A percentile compares a stretch with the other conserved stretches of the same genome.
phyloP scores from a whole-genome alignment of 352 stramenopile species.

The Pythium diclinum region DNA sequence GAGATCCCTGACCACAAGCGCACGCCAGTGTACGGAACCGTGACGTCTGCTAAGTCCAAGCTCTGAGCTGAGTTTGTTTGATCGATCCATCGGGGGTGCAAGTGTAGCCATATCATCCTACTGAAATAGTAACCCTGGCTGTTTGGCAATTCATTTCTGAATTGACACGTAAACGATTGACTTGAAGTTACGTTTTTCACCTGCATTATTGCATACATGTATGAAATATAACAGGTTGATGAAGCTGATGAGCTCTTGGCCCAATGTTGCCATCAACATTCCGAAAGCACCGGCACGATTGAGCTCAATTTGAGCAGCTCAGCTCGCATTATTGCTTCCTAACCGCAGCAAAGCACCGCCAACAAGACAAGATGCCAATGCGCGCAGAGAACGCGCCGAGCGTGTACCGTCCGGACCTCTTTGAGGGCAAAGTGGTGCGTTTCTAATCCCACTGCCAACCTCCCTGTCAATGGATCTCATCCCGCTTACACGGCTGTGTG shows the following conservation, averaged over 20 bases:
- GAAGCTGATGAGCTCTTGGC: neutral
- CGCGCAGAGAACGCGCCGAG: slow-evolving; percentile 46
- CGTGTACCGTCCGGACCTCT: slow-evolving; percentile 64
- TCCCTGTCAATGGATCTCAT: neutral
- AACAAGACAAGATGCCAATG: slow-evolving; percentile 36
- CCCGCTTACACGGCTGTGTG: neutral
- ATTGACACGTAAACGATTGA: slow-evolving; percentile 16
- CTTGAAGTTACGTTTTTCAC: slow-evolving; percentile 26
- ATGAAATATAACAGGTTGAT: slow-evolving; percentile 3
- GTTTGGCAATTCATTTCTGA: slow-evolving; percentile 29
- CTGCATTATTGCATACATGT: slow-evolving; percentile 10
- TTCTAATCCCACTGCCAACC: neutral
- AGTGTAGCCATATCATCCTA: slow-evolving; percentile 19
- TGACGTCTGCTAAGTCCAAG: slow-evolving; percentile 33
- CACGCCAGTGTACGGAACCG: slow-evolving; percentile 75
- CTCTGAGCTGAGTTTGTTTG: slow-evolving; percentile 29
- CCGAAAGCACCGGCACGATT: slow-evolving; percentile 1
- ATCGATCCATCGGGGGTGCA: neutral
- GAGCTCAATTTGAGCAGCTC: neutral
- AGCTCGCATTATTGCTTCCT: neutral
- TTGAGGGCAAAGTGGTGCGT: slow-evolving; percentile 76
- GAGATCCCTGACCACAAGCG: slow-evolving; percentile 78
- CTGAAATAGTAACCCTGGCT: neutral
- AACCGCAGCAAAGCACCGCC: neutral
- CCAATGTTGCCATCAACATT: slow-evolving; percentile 30